These are phyloP conservation scores for Rubia balearica DNA, from an alignment of 305 asterid genomes.

Conservation along the genomic window DNA sequence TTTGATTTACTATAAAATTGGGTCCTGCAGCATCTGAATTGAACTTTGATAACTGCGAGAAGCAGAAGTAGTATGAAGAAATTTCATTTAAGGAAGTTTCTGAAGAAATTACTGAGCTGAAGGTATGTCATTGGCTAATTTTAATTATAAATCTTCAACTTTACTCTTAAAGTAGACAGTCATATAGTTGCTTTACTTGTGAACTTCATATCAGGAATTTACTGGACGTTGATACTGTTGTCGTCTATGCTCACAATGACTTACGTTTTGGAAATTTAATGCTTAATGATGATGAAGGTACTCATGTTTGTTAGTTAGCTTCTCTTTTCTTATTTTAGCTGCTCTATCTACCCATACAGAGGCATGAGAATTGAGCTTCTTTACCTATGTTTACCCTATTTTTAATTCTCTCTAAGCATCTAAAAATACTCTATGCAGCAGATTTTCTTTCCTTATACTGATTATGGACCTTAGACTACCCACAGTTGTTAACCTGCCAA, in stretches of 20 bases:
- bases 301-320: slow-evolving; percentile 16
- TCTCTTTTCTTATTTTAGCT: neutral
- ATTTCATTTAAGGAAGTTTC: slow-evolving; percentile 64
- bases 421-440: neutral
- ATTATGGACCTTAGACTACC: neutral
- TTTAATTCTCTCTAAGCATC: neutral
- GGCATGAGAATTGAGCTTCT: neutral
- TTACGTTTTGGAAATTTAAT: slow-evolving; percentile 90
- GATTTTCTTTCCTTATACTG: neutral
- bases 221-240: slow-evolving; percentile 60
- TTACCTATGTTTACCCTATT: neutral
- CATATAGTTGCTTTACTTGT: neutral
- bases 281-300: slow-evolving; percentile 88
- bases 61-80: slow-evolving; percentile 54
- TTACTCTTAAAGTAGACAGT: neutral
- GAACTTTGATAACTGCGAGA: slow-evolving; percentile 55
- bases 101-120: slow-evolving; percentile 52
- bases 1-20: slow-evolving; percentile 18
- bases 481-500: neutral
- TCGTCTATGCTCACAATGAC: slow-evolving; percentile 79
- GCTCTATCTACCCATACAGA: neutral
- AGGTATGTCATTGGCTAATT: slow-evolving; percentile 35
- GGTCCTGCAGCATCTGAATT: slow-evolving; percentile 64
- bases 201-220: slow-evolving; percentile 44
- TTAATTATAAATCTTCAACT: neutral